Base-by-base conservation (phyloP, 2,329 filamentous ascomycete species). In the Colletotrichum sp. region DNA sequence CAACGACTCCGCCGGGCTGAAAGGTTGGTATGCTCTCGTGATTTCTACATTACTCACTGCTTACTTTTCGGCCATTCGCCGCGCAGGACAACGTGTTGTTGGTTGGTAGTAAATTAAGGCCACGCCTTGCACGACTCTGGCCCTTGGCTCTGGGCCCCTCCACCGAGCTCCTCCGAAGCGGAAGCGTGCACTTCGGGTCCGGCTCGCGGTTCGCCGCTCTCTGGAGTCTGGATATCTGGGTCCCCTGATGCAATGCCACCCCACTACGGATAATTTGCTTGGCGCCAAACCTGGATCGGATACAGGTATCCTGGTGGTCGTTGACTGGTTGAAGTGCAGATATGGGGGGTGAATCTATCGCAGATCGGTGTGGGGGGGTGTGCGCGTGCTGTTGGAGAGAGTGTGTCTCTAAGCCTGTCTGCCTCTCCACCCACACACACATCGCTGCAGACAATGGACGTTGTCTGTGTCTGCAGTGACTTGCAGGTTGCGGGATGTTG, bases 231-330 rank as follows among this genome's bases (percentile, higher is more conserved):
- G 30, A 32, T 55, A 60, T 60, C 63, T 69, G 64, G 65, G 38
- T 63, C 38, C 69, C 63, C 58, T 75, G 73, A 68, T 68, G 71
- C 48, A 73, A 66, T 67, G 48, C 64, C 28, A 74, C 70, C 58
- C 74, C 74, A 52, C 74, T 38, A 69, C 74, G 64, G 73, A 76
- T 73, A 74, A 36, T 65, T 69, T 76, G 70, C 70, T 55, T 74
- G 70, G 74, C 64, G 36, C 34, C 65, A 65, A 48, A 48, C 74
- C 43, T 60, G 57, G 70, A 76, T 76, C 70, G 70, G 48, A 64
- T 55, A 65, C 48, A 52, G 21, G 48, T 36, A 34, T 36, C 72
- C 55, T 24, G 28, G 68, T 36, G 21, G 26, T 38, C 28, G 13
- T 38, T 30, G 15, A 30, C 26, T 30, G 18, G 55, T 15, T 21